These are phyloP conservation scores for Aspergillus carlsbadensis DNA, from an alignment of 495 filamentous ascomycete genomes.

Conservation along the genomic window DNA sequence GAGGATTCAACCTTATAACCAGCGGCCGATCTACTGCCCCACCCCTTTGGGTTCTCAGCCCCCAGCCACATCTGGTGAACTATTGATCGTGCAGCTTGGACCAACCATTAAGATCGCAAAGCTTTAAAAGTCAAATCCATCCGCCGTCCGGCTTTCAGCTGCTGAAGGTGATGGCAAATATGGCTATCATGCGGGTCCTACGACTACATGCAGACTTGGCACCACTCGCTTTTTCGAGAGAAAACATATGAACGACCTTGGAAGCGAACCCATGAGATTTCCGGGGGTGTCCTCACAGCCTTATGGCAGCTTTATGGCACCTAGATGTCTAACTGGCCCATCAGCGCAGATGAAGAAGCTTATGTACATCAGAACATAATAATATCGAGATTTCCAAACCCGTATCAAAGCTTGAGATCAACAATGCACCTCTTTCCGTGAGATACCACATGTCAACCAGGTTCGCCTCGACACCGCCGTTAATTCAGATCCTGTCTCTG, in stretches of 20 bases:
- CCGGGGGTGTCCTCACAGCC: background rate
- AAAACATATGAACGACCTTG: too few relatives aligned
- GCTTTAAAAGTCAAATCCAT: too few relatives aligned
- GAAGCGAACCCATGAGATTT: slow-evolving; percentile 7
- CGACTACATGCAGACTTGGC: too few relatives aligned
- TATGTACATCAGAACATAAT: slow-evolving; percentile 45
- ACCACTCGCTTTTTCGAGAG: too few relatives aligned
- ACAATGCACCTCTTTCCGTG: slow-evolving; percentile 11
- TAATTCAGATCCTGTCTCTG: slow-evolving; percentile 31
- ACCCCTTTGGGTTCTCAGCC: slow-evolving; percentile 5
- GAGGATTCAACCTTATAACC: background rate
- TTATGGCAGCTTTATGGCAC: slow-evolving; percentile 10
- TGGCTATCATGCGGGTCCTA: too few relatives aligned
- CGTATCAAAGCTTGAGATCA: slow-evolving; percentile 15
- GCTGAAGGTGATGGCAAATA: too few relatives aligned
- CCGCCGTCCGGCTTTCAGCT: too few relatives aligned
- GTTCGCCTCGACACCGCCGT: slow-evolving; percentile 21
- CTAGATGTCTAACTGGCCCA: slow-evolving; percentile 29
- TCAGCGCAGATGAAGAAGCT: slow-evolving; percentile 36
- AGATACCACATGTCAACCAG: slow-evolving; percentile 16
- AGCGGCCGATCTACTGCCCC: slow-evolving; percentile 10
- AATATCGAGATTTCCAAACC: slow-evolving; percentile 9
- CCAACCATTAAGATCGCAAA: too few relatives aligned
- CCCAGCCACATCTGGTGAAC: background rate
- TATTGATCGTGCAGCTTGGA: too few relatives aligned